A percentile compares a stretch with the other conserved stretches of the same genome.
phyloP scores from a whole-genome alignment of 371 early-diverging fungal species.

The Apophysomyces variabilis region DNA sequence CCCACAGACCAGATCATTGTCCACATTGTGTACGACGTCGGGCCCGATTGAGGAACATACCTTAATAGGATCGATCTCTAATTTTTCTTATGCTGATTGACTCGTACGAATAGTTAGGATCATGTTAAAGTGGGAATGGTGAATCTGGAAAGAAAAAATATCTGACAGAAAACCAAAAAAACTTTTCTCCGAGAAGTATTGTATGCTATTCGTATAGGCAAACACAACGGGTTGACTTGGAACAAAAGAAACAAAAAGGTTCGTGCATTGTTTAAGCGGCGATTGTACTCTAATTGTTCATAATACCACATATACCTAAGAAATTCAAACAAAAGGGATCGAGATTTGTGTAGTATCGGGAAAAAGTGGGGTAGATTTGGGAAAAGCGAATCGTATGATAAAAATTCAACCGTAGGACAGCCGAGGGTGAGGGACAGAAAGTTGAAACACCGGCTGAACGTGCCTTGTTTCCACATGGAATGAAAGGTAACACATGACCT shows the following conservation, averaged over 20 bases:
- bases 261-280: slow-evolving; percentile 10
- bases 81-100: too few relatives aligned
- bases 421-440: slow-evolving; percentile 6
- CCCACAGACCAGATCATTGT: slow-evolving; percentile 11
- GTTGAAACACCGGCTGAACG: slow-evolving; percentile 10
- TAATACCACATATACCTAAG: neutral
- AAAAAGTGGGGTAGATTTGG: slow-evolving; percentile 10
- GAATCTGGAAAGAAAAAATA: too few relatives aligned
- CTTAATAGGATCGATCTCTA: neutral
- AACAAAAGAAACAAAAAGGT: neutral
- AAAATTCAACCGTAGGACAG: slow-evolving; percentile 8
- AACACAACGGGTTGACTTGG: neutral
- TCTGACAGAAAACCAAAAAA: too few relatives aligned
- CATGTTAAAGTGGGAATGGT: too few relatives aligned
- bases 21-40: slow-evolving; percentile 8
- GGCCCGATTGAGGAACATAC: slow-evolving; percentile 1
- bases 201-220: neutral
- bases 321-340: slow-evolving; percentile 3
- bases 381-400: slow-evolving; percentile 4
- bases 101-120: too few relatives aligned
- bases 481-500: neutral
- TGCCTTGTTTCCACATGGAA: slow-evolving; percentile 11
- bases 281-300: neutral
- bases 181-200: neutral
- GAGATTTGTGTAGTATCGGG: slow-evolving; percentile 7